Percentiles rank a stretch among this genome's conserved stretches.
Conservation (phyloP, 352 stramenopile genomes). For the Pythium phragmiticola region DNA sequence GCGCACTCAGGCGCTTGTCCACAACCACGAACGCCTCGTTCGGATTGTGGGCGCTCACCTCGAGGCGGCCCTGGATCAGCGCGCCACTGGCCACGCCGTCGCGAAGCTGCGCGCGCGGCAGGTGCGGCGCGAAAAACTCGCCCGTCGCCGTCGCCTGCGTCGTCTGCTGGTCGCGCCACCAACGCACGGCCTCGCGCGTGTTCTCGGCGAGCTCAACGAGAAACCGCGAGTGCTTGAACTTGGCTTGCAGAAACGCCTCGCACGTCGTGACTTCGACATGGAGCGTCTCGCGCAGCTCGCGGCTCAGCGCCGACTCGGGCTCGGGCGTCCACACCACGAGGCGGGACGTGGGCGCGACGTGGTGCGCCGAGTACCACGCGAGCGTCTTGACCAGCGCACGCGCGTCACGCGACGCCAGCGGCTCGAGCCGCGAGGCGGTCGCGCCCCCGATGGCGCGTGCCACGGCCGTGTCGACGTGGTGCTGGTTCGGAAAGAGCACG, state of each 20-base stretch:
- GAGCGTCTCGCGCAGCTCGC: conserved; percentile 36
- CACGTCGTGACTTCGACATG: conserved; percentile 60
- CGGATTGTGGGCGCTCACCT: conserved; percentile 72
- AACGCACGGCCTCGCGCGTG: conserved; percentile 53
- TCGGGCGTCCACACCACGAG: conserved; percentile 64
- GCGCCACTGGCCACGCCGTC: conserved; percentile 33
- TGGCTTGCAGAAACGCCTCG: conserved; percentile 43
- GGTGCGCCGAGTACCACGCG: conserved; percentile 52
- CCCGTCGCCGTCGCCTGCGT: conserved; percentile 16
- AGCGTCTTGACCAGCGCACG: conserved; percentile 59
- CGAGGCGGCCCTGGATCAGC: conserved; percentile 50
- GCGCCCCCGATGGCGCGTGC: conserved; percentile 24
- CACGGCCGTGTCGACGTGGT: conserved; percentile 59
- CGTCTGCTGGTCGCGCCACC: conserved; percentile 42
- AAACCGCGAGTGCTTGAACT: conserved; percentile 38
- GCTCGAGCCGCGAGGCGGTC: conserved; percentile 31
- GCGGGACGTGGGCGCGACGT: conserved; percentile 35
- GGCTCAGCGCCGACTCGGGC: conserved; percentile 38
- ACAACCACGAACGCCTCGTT: conserved; percentile 79
- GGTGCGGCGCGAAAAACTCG: conserved; percentile 58
- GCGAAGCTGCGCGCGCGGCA: conserved; percentile 35
- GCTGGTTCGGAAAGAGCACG: conserved; percentile 69
- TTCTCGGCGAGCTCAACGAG: conserved; percentile 59
- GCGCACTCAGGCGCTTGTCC: conserved; percentile 22
- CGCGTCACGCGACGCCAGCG: conserved; percentile 36